These are phyloP conservation scores for Erodium moschatum DNA, from an alignment of 441 rosid species.

Conservation along the genomic window DNA sequence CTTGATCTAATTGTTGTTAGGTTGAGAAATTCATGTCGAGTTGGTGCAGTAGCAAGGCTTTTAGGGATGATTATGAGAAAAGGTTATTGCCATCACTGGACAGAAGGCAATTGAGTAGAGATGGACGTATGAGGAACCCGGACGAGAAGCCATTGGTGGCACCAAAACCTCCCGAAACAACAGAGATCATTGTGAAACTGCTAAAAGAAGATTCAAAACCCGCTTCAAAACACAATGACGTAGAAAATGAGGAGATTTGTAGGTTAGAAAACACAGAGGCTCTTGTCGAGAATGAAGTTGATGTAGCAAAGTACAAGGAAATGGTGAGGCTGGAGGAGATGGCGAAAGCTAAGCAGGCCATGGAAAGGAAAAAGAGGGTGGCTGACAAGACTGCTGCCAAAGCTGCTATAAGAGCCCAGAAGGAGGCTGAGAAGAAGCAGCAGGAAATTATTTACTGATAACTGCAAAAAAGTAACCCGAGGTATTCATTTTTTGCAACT, in stretches of 20 bases:
- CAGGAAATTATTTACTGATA: slow-evolving; percentile 41
- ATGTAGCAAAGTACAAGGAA: slow-evolving; percentile 61
- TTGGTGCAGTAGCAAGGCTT: slow-evolving; percentile 48
- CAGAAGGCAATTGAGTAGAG: slow-evolving; percentile 44
- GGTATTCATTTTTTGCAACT: too few species aligned
- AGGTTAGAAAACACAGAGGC: slow-evolving; percentile 33
- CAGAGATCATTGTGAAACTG: slow-evolving; percentile 32
- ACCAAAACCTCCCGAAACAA: slow-evolving; percentile 27
- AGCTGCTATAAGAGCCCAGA: slow-evolving; percentile 69
- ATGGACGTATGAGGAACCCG: slow-evolving; percentile 72
- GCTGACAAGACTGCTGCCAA: slow-evolving; percentile 82
- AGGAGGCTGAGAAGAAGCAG: slow-evolving; percentile 85
- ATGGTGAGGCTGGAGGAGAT: slow-evolving; percentile 71
- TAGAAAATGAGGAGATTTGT: slow-evolving; percentile 32
- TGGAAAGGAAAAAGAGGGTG: slow-evolving; percentile 89
- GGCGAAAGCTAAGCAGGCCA: slow-evolving; percentile 66
- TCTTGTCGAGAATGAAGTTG: slow-evolving; percentile 34
- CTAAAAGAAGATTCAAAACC: slow-evolving; percentile 45
- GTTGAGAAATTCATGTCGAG: slow-evolving; percentile 64
- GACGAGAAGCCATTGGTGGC: slow-evolving; percentile 66
- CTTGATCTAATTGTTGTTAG: slow-evolving; percentile 29
- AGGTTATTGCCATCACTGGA: slow-evolving; percentile 57
- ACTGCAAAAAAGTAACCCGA: too few species aligned
- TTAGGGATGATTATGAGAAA: slow-evolving; percentile 66
- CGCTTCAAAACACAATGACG: slow-evolving; percentile 25